Evolutionary conservation across 139 green algal genomes (phyloP), one percentile per base, ranked within the genome.

Genomic region (Tetradesmus lagerheimii): DNA sequence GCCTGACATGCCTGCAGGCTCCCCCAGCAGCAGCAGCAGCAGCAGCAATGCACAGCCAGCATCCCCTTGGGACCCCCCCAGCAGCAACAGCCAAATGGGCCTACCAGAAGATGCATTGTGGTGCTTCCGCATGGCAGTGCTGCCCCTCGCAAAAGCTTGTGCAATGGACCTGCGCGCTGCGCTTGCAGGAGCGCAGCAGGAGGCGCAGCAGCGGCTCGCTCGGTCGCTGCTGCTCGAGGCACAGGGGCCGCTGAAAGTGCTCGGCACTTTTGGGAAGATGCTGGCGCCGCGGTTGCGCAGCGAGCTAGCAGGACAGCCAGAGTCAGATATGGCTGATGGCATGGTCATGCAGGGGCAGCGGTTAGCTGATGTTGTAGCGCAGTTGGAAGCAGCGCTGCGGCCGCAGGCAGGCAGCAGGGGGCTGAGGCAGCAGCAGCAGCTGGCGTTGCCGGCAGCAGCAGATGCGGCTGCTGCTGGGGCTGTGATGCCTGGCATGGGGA

Each of bases 201-300:
- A 76, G 4, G 86, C 78, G 18, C 86, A 87, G 16, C 89, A 91
- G 90, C 90, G 57, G 41, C 37, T 90, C 14, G 93, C 94, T 9
- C 89, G 91, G 0, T 86, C 90, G 1, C 91, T 97, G 50, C 91
- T 96, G 66, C 85, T 87, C 2, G 91, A 94, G 90, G 95, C 89
- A 25, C 89, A 87, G 34, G 93, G 94, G 62, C 95, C 95, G 18
- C 90, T 97, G 75, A 90, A 87, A 27, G 90, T 92, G 23, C 90
- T 97, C 25, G 93, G 93, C 86, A 97, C 95, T 0, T 94, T 97
- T 38, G 90, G 92, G 18, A 57, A 81, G 29, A 96, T 97, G 95
- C 94, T 97, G 62, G 80, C 89, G 74, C 94, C 93, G 15, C 91
- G 95, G 27, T 80, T 96, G 83, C 38, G 41, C 9, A 50, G 9